Base-by-base conservation (phyloP, 768 basidiomycete genomes). In the Boletus speciosus region DNA sequence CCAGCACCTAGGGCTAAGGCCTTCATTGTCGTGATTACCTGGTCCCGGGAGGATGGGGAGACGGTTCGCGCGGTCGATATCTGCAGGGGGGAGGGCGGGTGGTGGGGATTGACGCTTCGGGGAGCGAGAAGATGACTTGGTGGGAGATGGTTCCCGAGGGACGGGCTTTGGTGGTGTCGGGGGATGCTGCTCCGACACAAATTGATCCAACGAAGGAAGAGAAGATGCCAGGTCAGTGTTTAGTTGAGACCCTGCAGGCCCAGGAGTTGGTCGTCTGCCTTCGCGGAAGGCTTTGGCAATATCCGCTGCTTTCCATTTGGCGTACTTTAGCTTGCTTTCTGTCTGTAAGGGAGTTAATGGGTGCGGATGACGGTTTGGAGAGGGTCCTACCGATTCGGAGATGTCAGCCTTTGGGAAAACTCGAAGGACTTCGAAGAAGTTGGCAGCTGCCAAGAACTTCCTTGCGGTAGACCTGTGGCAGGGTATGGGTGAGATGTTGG, bases 231-330 rank as follows among this genome's bases (percentile, higher is more conserved):
- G 23, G n/a, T 71, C 70, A 47, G 60, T 60, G 47, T 66, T 63
- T 11, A 65, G 39, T 2, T 68, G 49, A 41, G 69, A 76, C 48
- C 79, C 83, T 44, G 88, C 84, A 54, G 91, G 88, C 2, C 92
- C 96, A 2, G 94, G 82, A 2, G 76, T 73, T 10, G 96, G 94
- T 60, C 79, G 83, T 21, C 90, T 81, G 5, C 97, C 95, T 69
- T 98, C 96, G n/a, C 95, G 85, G 66, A 94, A 81, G 1, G 96
- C 94, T 70, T 91, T 98, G 16, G 91, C 84, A 19, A 98, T 94
- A 57, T 97, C 93, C 12, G 89, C 87, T 36, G 96, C 96, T 69
- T 98, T 98, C 95, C 97, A 99, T 69, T 97, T 93, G 5, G 94
- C 83, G 72, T 98, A 99, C 52, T 83, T 85, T 35, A 96, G 82